Evolutionary conservation across 805 yeast genomes (phyloP).

Genomic region (Isabelozyma rhagii): DNA sequence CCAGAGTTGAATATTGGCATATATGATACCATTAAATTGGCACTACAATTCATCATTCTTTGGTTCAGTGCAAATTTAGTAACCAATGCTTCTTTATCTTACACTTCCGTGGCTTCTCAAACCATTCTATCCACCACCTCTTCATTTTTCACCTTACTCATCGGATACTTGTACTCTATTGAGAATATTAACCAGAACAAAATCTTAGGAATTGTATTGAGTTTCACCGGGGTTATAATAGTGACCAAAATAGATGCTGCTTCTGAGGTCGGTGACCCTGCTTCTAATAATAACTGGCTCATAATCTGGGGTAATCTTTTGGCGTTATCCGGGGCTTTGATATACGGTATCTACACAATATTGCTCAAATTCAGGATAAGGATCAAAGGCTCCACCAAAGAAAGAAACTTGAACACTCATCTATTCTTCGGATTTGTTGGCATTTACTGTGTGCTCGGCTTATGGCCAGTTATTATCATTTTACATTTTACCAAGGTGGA

Average conservation of each 20-base stretch:
- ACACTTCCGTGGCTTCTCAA: conserved; percentile 91
- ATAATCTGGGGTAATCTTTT: conserved; percentile 67
- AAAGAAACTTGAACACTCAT: conserved; percentile 75
- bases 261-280: conserved; percentile 18
- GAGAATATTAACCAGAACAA: conserved; percentile 68
- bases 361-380: conserved; percentile 67
- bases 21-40: conserved; percentile 66
- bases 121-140: conserved; percentile 91
- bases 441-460: conserved; percentile 61
- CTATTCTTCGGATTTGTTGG: conserved; percentile 96
- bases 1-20: conserved; percentile 29
- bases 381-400: conserved; percentile 47
- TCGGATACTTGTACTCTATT: conserved; percentile 71
- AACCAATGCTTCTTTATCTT: conserved; percentile 82
- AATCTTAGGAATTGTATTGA: conserved; percentile 63
- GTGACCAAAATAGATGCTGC: conserved; percentile 69
- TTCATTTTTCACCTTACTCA: conserved; percentile 83
- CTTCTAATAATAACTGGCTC: conserved; percentile 14
- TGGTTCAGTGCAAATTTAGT: conserved; percentile 92
- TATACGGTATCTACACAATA: conserved; percentile 90
- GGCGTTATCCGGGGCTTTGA: conserved; percentile 82
- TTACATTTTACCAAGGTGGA: conserved; percentile 67
- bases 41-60: conserved; percentile 77
- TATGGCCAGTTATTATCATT: conserved; percentile 80
- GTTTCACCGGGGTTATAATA: conserved; percentile 75